Evolutionary conservation across 768 basidiomycete species (phyloP).

Genomic region (Symmetrospora coprosmae): DNA sequence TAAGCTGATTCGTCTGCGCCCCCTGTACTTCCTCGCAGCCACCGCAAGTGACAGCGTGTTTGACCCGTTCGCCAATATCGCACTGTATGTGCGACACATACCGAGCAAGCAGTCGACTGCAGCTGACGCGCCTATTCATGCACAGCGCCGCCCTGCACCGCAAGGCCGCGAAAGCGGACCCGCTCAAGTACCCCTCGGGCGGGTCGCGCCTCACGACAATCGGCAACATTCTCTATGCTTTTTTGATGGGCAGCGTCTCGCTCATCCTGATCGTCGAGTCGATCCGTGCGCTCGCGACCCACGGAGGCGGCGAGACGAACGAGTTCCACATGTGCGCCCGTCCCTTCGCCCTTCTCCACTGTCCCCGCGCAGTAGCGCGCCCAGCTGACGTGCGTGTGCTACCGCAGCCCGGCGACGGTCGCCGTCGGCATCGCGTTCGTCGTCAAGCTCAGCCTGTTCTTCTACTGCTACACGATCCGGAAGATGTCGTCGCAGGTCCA

Average conservation of each 20-base stretch:
- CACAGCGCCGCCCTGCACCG: slow-evolving; percentile 21
- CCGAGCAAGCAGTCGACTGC: too few relatives aligned
- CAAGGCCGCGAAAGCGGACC: slow-evolving; percentile 9
- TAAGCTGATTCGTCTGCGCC: background rate
- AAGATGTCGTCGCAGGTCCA: slow-evolving; percentile 76
- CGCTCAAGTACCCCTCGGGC: slow-evolving; percentile 22
- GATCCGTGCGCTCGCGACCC: slow-evolving; percentile 52
- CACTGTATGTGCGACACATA: slow-evolving; percentile 36
- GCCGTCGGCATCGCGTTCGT: background rate
- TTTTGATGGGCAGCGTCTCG: slow-evolving; percentile 72
- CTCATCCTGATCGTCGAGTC: slow-evolving; percentile 76
- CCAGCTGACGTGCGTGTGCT: background rate
- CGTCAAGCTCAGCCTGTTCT: slow-evolving; percentile 62
- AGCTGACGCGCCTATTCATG: too few relatives aligned
- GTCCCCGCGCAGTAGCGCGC: background rate
- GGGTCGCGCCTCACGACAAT: slow-evolving; percentile 17
- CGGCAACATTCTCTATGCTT: slow-evolving; percentile 24
- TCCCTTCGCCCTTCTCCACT: slow-evolving; percentile 39
- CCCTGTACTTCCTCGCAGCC: background rate
- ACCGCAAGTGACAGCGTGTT: slow-evolving; percentile 22
- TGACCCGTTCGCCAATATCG: slow-evolving; percentile 39
- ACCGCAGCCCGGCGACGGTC: background rate
- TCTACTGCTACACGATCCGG: slow-evolving; percentile 69
- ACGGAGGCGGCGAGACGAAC: slow-evolving; percentile 44
- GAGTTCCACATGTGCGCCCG: slow-evolving; percentile 55